Conservation (phyloP, 1,139 yeast species). For the Magnusiomyces sp. region DNA sequence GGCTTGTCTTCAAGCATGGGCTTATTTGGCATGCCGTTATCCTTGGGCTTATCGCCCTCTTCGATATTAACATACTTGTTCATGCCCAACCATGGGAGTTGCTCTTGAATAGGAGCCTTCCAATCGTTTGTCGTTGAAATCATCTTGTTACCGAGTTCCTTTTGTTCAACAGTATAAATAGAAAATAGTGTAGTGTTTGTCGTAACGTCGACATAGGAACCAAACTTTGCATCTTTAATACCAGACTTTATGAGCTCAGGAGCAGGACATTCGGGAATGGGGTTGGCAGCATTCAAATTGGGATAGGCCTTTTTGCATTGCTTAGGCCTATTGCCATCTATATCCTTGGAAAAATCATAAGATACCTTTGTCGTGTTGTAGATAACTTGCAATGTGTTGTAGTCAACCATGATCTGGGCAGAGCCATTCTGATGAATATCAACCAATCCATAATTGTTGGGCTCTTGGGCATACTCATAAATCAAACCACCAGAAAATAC, state of each 20-base stretch:
- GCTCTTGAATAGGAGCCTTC: slow-evolving; percentile 7
- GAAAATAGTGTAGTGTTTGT: slow-evolving; percentile 6
- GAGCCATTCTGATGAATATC: slow-evolving; percentile 37
- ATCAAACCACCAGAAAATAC: slow-evolving; percentile 71
- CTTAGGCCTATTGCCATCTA: slow-evolving; percentile 7
- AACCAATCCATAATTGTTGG: slow-evolving; percentile 64
- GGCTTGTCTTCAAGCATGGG: not conserved
- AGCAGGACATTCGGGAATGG: slow-evolving; percentile 13
- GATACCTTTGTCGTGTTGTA: slow-evolving; percentile 31
- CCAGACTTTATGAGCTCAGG: slow-evolving; percentile 8
- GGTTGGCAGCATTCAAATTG: slow-evolving; percentile 4
- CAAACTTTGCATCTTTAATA: slow-evolving; percentile 7
- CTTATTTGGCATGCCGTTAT: no score
- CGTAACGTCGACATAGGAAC: slow-evolving; percentile 10
- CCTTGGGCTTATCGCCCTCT: no score
- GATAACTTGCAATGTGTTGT: slow-evolving; percentile 45
- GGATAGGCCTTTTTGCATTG: slow-evolving; percentile 12
- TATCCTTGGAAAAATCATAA: slow-evolving; percentile 12
- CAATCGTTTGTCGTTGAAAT: slow-evolving; percentile 5
- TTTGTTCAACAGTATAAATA: slow-evolving; percentile 5
- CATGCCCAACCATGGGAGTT: slow-evolving; percentile 3
- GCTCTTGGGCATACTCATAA: slow-evolving; percentile 66
- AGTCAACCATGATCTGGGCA: slow-evolving; percentile 46
- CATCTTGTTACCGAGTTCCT: slow-evolving; percentile 3
- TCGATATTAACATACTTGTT: not conserved